Evolutionary conservation across 129 eudicot species (phyloP).

Genomic region (Flaveria robusta): DNA sequence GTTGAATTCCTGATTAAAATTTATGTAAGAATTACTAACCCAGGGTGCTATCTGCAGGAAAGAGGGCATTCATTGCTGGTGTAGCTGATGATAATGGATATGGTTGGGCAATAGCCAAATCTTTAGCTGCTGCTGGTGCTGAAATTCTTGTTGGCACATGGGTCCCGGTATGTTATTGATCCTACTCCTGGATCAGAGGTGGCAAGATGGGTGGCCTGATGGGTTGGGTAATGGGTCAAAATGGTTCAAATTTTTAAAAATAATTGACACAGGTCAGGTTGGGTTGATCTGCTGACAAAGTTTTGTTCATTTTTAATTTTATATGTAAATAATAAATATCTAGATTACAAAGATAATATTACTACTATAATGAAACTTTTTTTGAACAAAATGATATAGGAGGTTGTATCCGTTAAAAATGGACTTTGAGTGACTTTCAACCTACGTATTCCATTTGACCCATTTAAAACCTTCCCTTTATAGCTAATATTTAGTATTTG

Average conservation of each 20-base stretch:
- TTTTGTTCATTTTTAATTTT: neutral
- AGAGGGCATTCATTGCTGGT: conserved; percentile 96
- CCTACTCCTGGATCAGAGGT: neutral
- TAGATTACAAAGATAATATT: neutral
- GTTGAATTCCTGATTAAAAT: neutral
- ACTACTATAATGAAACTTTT: neutral
- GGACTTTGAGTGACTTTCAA: neutral
- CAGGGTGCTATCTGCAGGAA: conserved; percentile 50
- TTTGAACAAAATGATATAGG: neutral
- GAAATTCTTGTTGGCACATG: conserved; percentile 98
- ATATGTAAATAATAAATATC: neutral
- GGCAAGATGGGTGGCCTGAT: neutral
- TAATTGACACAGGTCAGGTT: neutral
- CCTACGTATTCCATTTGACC: neutral
- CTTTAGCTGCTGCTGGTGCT: conserved; percentile 99
- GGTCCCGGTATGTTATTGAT: conserved; percentile 77
- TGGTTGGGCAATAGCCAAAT: conserved; percentile 99
- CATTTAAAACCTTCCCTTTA: neutral
- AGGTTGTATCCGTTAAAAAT: neutral
- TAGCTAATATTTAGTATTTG: neutral
- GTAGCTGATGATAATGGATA: conserved; percentile 97
- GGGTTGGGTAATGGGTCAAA: conserved; percentile 1
- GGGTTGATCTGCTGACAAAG: neutral
- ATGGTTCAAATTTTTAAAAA: neutral
- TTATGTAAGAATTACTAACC: neutral